Conservation (phyloP, 768 basidiomycete genomes). For the Trametes sanguinea region DNA sequence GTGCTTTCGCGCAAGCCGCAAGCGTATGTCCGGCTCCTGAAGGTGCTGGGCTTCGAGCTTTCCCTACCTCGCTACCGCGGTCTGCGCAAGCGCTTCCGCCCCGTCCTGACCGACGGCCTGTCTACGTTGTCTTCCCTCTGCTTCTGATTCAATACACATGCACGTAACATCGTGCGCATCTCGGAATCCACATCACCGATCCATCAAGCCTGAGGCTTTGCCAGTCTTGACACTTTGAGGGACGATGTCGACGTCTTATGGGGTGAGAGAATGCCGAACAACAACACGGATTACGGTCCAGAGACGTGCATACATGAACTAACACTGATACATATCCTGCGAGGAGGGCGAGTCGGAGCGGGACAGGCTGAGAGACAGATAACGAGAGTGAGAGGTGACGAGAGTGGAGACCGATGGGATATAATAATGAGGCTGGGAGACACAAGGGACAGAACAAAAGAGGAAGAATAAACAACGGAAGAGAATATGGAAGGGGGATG, state of each 20-base stretch:
- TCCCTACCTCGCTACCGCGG: slow-evolving; percentile 46
- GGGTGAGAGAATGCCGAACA: neutral
- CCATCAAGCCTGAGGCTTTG: too few relatives aligned
- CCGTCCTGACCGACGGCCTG: slow-evolving; percentile 49
- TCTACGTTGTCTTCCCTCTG: slow-evolving; percentile 29
- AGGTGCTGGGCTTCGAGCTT: slow-evolving; percentile 52
- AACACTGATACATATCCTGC: slow-evolving; percentile 27
- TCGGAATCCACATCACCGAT: too few relatives aligned
- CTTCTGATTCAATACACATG: slow-evolving; percentile 15
- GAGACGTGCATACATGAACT: slow-evolving; percentile 25
- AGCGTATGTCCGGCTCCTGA: slow-evolving; percentile 49
- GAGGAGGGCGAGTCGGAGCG: neutral
- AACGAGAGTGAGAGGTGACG: neutral
- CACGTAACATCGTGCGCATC: neutral
- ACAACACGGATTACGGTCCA: slow-evolving; percentile 22
- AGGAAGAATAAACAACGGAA: neutral
- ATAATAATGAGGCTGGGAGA: slow-evolving; percentile 3
- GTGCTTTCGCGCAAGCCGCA: slow-evolving; percentile 58
- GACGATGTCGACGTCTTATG: too few relatives aligned
- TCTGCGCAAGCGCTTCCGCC: slow-evolving; percentile 47
- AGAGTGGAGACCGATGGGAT: neutral
- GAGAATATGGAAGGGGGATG: neutral
- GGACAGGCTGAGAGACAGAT: neutral
- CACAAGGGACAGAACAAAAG: neutral
- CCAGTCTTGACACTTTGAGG: too few relatives aligned